Base-by-base conservation (phyloP, 2,329 filamentous ascomycete genomes). In the Zymoseptoria tritici region DNA sequence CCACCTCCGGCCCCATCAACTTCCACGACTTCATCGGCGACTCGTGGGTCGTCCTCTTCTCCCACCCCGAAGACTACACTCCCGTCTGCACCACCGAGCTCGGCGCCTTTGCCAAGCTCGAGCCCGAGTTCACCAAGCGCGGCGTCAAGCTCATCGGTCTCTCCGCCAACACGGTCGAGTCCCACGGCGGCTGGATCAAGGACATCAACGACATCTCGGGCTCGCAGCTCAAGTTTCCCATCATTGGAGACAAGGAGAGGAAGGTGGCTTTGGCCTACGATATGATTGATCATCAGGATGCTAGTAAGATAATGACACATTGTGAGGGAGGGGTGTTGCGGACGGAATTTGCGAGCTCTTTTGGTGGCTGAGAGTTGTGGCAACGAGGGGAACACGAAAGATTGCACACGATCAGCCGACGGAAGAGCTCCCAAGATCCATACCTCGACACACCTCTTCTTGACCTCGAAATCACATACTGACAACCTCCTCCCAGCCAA, bases 21-120 rank as follows among this genome's bases (percentile, higher is more conserved):
- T 89, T 89, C 80, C 86, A 89, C 77, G 78, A 87, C 68, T 89
- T 84, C 79, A 86, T 88, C 66, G 85, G 84, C 69, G 79, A 87
- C 78, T 84, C 80, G 68, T 89, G 85, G 85, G 83, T 85, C 62
- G 79, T 89, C 64, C 80, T 89, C 66, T 89, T 89, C 81, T 88
- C 85, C 52, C 85, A 89, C 77, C 85, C 86, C 51, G 85, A 80
- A 68, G 79, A 81, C 72, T 83, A 81, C 76, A 83, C 81, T 7
- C 81, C 81, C 54, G 81, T 83, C 64, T 83, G 83, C 78, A 85
- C 83, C 59, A 86, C 83, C 56, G 83, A 85, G 75, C 78, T 85
- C 55, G 83, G 83, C 62, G 83, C 83, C 42, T 85, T 85, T 71
- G 82, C 83, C 49, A 84, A 84, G 74, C 80, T 85, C 66, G 82